phyloP scores from a whole-genome alignment of 108 stramenopile genomes.

The Fragilaria crotonensis region DNA sequence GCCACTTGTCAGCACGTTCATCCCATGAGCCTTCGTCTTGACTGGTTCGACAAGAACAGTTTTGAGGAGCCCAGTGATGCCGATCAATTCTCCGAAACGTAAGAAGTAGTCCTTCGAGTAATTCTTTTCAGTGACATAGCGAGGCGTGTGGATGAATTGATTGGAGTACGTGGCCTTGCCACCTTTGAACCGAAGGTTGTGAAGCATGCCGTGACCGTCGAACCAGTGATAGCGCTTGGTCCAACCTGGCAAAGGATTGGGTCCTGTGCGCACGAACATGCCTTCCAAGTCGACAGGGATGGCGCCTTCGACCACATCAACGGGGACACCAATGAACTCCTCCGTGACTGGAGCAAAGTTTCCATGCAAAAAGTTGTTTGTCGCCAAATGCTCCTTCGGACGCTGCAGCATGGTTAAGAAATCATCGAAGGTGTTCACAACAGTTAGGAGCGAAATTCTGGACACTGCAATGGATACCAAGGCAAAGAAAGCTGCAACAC shows the following conservation, averaged over 20 bases:
- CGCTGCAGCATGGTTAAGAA: no score
- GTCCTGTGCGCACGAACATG: constrained; percentile 28
- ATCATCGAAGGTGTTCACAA: not conserved
- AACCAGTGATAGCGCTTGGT: constrained; percentile 45
- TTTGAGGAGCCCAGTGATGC: constrained; percentile 28
- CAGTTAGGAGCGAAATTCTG: not conserved
- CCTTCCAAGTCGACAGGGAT: constrained; percentile 23
- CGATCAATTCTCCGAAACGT: constrained; percentile 26
- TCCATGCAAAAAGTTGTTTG: constrained; percentile 20
- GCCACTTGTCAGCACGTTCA: constrained; percentile 19
- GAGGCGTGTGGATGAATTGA: constrained; percentile 31
- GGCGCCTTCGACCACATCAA: constrained; percentile 26
- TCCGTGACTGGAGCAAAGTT: constrained; percentile 33
- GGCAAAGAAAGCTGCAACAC: no score
- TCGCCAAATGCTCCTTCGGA: no score
- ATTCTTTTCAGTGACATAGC: constrained; percentile 31
- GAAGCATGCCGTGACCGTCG: constrained; percentile 28
- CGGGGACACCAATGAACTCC: constrained; percentile 19
- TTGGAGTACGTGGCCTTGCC: constrained; percentile 34
- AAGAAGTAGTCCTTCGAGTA: constrained; percentile 30
- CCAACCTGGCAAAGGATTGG: constrained; percentile 24
- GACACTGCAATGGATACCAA: not conserved
- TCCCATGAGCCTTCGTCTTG: constrained; percentile 24
- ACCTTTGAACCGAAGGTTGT: constrained; percentile 24
- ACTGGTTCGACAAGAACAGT: constrained; percentile 14